Base-by-base conservation (phyloP, 2,329 filamentous ascomycete genomes). In the Diplocarpon mali region DNA sequence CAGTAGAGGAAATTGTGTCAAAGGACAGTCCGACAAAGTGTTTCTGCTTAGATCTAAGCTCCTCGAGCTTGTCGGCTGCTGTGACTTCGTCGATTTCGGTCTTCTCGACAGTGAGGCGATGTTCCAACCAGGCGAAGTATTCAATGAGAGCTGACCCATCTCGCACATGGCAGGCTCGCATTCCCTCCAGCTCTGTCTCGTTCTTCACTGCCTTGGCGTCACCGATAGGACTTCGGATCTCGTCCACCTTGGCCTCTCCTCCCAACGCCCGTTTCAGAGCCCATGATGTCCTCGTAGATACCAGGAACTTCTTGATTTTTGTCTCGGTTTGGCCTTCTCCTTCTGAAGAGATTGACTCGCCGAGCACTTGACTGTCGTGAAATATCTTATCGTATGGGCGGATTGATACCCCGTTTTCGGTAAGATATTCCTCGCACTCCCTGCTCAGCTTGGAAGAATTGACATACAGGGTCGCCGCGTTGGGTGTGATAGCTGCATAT, bases 191-290 rank as follows among this genome's bases (percentile, higher is more conserved):
- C 63, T 98, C 92, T 0, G 76, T 80, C 45, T 86, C 78, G 56
- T 95, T 98, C 68, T 98, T 98, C 62, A 96, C 71, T 7, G 92
- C 88, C 68, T 98, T 98, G 30, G 88, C 78, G 64, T 95, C 89
- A 4, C 80, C 81, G 46, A 98, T 76, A 1, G 88, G 89, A 57
- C 89, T 95, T 54, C 90, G 75, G 15, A 84, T 69, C 59, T 95
- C 89, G 44, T 95, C 88, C 2, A 94, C 86, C 48, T 81, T 78
- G 8, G 83, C 76, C 38, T 92, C 85, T 7, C 89, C 92, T 20
- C 92, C 92, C 1, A 98, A 71, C 28, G 85, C 83, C 42, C 87
- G 73, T 60, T 84, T 89, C 13, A 98, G 68, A 2, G 92, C 92
- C 92, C 92, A 98, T 0, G 90, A 96, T 2, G 85, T 85, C 62